A percentile compares a stretch with the other conserved stretches of the same genome.
These are phyloP conservation scores for Verticillium dahliae DNA, from an alignment of 2,329 filamentous ascomycete genomes.

Conservation along the genomic window DNA sequence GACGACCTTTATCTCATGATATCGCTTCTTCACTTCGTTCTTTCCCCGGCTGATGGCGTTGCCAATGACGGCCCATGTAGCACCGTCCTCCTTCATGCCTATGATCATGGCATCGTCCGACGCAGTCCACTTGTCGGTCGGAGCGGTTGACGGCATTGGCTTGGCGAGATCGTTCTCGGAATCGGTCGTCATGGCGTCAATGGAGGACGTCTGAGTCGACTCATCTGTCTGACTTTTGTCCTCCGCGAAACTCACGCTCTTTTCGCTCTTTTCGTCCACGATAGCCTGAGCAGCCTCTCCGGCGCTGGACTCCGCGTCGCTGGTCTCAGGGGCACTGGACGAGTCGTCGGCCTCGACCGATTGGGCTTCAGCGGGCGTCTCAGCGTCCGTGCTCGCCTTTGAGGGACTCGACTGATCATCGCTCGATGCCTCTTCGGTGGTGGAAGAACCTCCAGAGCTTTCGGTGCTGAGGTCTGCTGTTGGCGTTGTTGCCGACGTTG, in stretches of 20 bases:
- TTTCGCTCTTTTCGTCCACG: not conserved
- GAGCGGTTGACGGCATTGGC: not conserved
- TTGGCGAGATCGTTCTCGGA: not conserved
- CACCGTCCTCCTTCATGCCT: slow-evolving; percentile 22
- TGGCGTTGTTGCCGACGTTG: not conserved
- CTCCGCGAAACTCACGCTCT: not conserved
- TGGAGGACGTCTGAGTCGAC: not conserved
- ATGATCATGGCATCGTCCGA: slow-evolving; percentile 27
- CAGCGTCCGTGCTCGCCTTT: not conserved
- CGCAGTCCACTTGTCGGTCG: not conserved
- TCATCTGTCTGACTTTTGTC: not conserved
- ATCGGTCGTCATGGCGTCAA: not conserved
- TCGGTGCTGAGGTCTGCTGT: not conserved
- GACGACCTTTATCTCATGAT: slow-evolving; percentile 22
- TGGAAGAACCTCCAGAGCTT: not conserved
- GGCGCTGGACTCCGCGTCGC: not conserved
- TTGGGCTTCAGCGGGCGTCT: not conserved
- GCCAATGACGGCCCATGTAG: slow-evolving; percentile 23
- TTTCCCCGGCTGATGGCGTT: slow-evolving; percentile 17
- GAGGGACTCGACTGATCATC: not conserved
- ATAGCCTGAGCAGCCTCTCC: not conserved
- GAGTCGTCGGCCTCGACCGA: not conserved
- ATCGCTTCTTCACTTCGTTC: slow-evolving; percentile 22
- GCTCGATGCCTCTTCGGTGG: not conserved
- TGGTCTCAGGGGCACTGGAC: slow-evolving; percentile 1